A percentile compares a stretch with the other conserved stretches of the same genome.
phyloP scores from a whole-genome alignment of 352 stramenopile genomes.

The Phytophthora aleatoria region DNA sequence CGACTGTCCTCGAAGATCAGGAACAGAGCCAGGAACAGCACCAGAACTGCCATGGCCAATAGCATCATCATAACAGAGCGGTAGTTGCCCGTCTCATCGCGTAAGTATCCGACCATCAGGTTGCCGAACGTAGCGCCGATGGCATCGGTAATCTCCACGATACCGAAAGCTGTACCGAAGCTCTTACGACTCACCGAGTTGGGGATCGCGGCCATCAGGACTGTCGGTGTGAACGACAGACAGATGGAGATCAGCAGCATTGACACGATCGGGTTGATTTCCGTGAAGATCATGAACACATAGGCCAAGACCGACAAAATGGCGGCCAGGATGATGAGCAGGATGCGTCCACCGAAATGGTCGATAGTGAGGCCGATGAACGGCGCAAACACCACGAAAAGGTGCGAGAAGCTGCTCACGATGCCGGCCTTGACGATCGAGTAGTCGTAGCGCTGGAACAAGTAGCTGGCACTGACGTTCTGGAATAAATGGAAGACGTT shows the following conservation, averaged over 20 bases:
- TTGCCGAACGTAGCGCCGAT: slow-evolving; percentile 86
- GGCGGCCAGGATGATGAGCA: slow-evolving; percentile 75
- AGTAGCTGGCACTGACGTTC: slow-evolving; percentile 88
- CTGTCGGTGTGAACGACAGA: slow-evolving; percentile 86
- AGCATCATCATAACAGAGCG: slow-evolving; percentile 87
- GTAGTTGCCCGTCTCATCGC: slow-evolving; percentile 81
- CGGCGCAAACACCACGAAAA: slow-evolving; percentile 86
- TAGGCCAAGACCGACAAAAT: slow-evolving; percentile 82
- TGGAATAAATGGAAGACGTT: slow-evolving; percentile 93
- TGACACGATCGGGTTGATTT: slow-evolving; percentile 73
- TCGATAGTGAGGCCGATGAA: slow-evolving; percentile 90
- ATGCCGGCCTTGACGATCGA: slow-evolving; percentile 87
- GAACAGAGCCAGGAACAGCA: slow-evolving; percentile 72
- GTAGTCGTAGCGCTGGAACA: slow-evolving; percentile 88
- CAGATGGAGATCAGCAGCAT: slow-evolving; percentile 90
- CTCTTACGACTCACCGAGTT: slow-evolving; percentile 73
- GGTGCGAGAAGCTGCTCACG: slow-evolving; percentile 78
- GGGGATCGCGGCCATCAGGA: slow-evolving; percentile 87
- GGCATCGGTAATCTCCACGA: slow-evolving; percentile 86
- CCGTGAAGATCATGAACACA: slow-evolving; percentile 85
- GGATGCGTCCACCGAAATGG: slow-evolving; percentile 85
- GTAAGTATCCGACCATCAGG: slow-evolving; percentile 83
- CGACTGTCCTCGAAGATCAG: slow-evolving; percentile 69
- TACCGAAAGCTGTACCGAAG: slow-evolving; percentile 87
- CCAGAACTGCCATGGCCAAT: slow-evolving; percentile 66